These are phyloP conservation scores for Hordeum marinum DNA, from an alignment of 176 grass and related monocot species.

Conservation along the genomic window DNA sequence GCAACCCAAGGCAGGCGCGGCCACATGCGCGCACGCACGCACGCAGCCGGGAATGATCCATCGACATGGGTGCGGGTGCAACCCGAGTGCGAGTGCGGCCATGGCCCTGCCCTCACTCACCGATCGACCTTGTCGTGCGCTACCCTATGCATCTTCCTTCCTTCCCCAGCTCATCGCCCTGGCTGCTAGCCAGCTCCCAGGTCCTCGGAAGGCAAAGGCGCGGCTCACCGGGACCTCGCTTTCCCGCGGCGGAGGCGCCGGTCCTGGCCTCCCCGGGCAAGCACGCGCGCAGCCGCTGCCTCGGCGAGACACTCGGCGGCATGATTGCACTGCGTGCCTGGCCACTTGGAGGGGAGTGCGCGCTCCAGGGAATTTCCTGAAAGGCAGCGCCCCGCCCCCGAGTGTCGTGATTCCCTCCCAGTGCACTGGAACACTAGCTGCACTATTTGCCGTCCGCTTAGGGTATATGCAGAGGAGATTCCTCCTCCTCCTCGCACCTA, in stretches of 20 bases:
- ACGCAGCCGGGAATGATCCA: not conserved
- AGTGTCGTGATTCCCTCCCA: not conserved
- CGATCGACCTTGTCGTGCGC: not conserved
- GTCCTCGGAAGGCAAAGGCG: conserved; percentile 34
- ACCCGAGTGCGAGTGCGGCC: not conserved
- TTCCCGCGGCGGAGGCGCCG: not conserved
- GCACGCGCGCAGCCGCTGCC: not conserved
- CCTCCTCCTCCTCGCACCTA: not conserved
- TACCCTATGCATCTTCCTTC: not conserved
- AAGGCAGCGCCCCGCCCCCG: not conserved
- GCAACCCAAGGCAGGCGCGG: not conserved
- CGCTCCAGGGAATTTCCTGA: not conserved
- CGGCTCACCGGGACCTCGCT: not conserved
- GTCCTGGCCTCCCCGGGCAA: not conserved
- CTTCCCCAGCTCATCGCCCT: not conserved
- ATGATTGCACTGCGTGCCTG: not conserved
- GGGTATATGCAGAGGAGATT: conserved; percentile 43
- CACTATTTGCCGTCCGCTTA: not conserved
- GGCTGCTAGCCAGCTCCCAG: conserved; percentile 9
- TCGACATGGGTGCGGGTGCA: not conserved
- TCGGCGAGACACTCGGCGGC: too few relatives aligned
- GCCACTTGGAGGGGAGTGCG: not conserved
- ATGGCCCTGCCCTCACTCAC: not conserved
- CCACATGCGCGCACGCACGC: conserved; percentile 16
- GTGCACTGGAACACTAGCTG: not conserved